phyloP scores from a whole-genome alignment of 805 yeast genomes.

The Metschnikowia anglica region DNA sequence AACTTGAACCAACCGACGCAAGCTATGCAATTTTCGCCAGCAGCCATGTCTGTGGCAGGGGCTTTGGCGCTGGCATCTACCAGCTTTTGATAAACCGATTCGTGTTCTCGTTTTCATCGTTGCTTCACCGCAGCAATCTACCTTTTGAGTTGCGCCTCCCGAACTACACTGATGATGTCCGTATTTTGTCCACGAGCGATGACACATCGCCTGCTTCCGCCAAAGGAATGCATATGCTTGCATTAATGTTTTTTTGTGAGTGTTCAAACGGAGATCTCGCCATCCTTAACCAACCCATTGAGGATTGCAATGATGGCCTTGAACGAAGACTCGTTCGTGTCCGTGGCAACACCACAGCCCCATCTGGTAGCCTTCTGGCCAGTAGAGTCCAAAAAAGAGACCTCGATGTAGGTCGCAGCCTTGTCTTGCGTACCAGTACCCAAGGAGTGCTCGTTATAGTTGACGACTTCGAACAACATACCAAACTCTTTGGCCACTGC shows the following conservation, averaged over 20 bases:
- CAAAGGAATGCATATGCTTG: background rate
- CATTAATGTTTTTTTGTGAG: background rate
- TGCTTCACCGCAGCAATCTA: too few species aligned
- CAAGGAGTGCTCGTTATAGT: constrained; percentile 70
- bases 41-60: too few species aligned
- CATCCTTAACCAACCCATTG: constrained; percentile 26
- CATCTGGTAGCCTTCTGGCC: constrained; percentile 36
- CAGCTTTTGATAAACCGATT: too few species aligned
- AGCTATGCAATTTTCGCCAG: too few species aligned
- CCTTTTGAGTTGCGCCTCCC: too few species aligned
- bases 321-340: constrained; percentile 43
- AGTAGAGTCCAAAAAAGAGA: constrained; percentile 34
- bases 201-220: too few species aligned
- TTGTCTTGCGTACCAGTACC: constrained; percentile 69
- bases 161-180: too few species aligned
- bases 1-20: too few species aligned
- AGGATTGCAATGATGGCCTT: constrained; percentile 30
- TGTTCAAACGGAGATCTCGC: constrained; percentile 29
- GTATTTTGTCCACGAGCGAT: too few species aligned
- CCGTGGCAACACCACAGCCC: constrained; percentile 47
- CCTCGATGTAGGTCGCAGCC: constrained; percentile 75
- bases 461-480: constrained; percentile 57
- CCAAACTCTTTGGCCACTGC: constrained; percentile 56
- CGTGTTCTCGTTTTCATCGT: too few species aligned
- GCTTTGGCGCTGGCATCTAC: too few species aligned